Base-by-base conservation (phyloP, 176 grass and related monocot species). In the Raddia distichophylla region DNA sequence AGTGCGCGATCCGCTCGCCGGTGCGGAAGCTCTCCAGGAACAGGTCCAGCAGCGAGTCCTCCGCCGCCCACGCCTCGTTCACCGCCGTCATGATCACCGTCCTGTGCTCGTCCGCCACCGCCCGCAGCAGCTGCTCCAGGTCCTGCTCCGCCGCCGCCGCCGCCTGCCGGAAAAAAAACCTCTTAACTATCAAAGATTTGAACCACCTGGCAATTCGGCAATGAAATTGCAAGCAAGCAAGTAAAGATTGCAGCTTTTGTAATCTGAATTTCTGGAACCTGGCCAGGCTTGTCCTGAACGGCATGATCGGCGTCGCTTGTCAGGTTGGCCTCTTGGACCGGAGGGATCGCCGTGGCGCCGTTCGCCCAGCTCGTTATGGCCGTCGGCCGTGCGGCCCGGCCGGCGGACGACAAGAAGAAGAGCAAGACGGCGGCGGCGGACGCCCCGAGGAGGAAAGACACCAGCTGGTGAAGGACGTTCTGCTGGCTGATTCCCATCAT, bases 1-100 rank as follows among this genome's bases (percentile, higher is more conserved):
- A 85, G 53, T 89, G 86, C 13, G 79, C 61, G 40, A 82, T 97
- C 44, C 63, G 19, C 60, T 97, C 80, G 42, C 93, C 93, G 44
- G 27, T 37, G 19, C 57, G 86, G 84, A 97, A 93, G 80, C 91
- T 77, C 80, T 97, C 91, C 2, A 97, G 83, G 71, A 97, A 97
- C 4, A 93, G 82, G 80, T 93, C 91, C 67, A 97, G 88, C 69
- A 97, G 83, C 66, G 93, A 97, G 20, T 78, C 78, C 40, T 87
- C 44, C 19, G 88, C 88, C 6, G 91, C 93, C 91, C 93, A 97
- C 47, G 91, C 93, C 71, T 81, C 88, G 82, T 97, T 97, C 56
- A 93, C 91, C 75, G 93, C 89, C 32, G 91, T 97, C 73, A 97
- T 91, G 89, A 97, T 93, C 42, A 97, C 53, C 35, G 84, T 97